Evolutionary conservation across 345 rosid genomes (phyloP).

Genomic region (Limnanthes douglasii): DNA sequence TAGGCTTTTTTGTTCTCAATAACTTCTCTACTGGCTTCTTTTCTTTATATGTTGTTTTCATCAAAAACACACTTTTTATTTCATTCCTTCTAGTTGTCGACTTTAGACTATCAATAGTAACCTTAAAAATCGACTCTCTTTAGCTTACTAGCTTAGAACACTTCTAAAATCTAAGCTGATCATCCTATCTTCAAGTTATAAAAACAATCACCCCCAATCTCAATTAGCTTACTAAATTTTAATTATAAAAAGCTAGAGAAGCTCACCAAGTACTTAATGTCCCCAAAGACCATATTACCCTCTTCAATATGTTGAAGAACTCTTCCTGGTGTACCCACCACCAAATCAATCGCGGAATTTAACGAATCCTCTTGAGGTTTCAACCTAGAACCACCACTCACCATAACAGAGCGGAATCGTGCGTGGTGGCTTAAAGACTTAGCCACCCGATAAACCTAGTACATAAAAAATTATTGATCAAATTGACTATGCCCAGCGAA

Average conservation of each 20-base stretch:
- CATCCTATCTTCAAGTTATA: not conserved
- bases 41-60: too few relatives aligned
- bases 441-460: slow-evolving; percentile 79
- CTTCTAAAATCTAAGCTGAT: not conserved
- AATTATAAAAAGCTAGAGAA: too few relatives aligned
- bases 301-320: slow-evolving; percentile 88
- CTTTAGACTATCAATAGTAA: too few relatives aligned
- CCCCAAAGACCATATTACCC: slow-evolving; percentile 93
- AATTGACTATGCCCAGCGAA: not conserved
- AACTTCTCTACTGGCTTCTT: too few relatives aligned
- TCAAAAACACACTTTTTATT: too few relatives aligned
- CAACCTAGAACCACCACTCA: slow-evolving; percentile 84
- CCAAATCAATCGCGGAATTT: slow-evolving; percentile 78
- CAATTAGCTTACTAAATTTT: too few relatives aligned
- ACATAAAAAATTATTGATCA: slow-evolving; percentile 5
- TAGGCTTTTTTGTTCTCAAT: too few relatives aligned
- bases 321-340: slow-evolving; percentile 95
- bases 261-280: slow-evolving; percentile 49
- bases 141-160: not conserved
- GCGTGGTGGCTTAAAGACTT: slow-evolving; percentile 91
- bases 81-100: too few relatives aligned
- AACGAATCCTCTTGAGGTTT: slow-evolving; percentile 84
- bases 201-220: too few relatives aligned
- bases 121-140: too few relatives aligned
- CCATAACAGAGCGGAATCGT: slow-evolving; percentile 72